phyloP scores from a whole-genome alignment of 2,329 filamentous ascomycete species.

The Colletotrichum lentis region DNA sequence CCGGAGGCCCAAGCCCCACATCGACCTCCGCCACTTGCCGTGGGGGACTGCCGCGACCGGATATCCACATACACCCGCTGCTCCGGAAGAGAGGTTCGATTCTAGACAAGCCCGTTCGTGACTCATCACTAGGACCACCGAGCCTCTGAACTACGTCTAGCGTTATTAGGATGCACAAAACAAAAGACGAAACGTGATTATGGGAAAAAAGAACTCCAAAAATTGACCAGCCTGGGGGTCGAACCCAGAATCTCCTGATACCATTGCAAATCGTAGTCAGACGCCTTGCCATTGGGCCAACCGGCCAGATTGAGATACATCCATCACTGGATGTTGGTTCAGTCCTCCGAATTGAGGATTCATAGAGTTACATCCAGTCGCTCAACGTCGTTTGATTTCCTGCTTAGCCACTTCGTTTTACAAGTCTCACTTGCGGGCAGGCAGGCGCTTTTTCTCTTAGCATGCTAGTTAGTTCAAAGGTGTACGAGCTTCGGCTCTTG shows the following conservation, averaged over 20 bases:
- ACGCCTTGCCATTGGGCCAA: slow-evolving; percentile 54
- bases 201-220: background rate
- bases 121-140: too few species aligned
- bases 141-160: too few species aligned
- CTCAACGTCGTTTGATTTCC: too few species aligned
- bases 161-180: background rate
- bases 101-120: too few species aligned
- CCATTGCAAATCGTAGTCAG: slow-evolving; percentile 48
- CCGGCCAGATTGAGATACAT: slow-evolving; percentile 6
- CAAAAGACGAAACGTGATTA: background rate
- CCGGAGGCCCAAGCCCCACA: too few species aligned
- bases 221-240: slow-evolving; percentile 36
- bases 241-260: slow-evolving; percentile 39
- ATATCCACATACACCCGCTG: too few species aligned
- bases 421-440: too few species aligned
- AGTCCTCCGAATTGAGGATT: accelerated
- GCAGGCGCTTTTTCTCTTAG: too few species aligned
- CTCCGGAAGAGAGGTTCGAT: too few species aligned
- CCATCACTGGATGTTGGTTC: background rate
- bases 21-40: too few species aligned
- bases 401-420: too few species aligned
- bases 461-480: background rate
- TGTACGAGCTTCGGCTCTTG: background rate
- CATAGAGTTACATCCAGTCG: accelerated
- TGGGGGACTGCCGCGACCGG: too few species aligned